These are phyloP conservation scores for Alternaria arborescens DNA, from an alignment of 2,329 filamentous ascomycete genomes.

Conservation along the genomic window DNA sequence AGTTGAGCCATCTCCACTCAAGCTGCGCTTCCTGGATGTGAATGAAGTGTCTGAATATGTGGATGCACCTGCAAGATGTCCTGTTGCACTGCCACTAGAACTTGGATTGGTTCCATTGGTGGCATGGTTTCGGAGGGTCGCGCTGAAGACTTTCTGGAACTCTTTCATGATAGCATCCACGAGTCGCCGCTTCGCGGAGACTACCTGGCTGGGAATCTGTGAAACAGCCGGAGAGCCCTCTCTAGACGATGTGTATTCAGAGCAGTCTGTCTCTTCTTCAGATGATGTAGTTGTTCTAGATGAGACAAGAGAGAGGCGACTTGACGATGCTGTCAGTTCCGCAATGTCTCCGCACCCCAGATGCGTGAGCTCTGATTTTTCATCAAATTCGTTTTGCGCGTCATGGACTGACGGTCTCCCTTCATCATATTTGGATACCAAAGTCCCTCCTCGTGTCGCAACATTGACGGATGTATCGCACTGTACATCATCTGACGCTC, in stretches of 20 bases:
- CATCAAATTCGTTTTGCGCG: not conserved
- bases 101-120: not conserved
- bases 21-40: not conserved
- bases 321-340: not conserved
- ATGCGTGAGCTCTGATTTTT: not conserved
- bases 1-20: not conserved
- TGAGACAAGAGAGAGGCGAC: not conserved
- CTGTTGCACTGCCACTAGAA: not conserved
- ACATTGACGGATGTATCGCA: rapidly evolving
- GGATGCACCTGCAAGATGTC: rapidly evolving
- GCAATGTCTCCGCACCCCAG: not conserved
- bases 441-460: not conserved
- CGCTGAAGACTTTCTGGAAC: not conserved
- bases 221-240: not conserved
- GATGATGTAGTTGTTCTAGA: not conserved
- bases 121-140: not conserved
- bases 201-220: not conserved
- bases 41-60: not conserved
- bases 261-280: not conserved
- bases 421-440: not conserved
- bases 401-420: not conserved
- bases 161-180: not conserved
- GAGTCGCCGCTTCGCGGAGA: not conserved
- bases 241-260: rapidly evolving
- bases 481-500: not conserved